Base-by-base conservation (phyloP, 352 stramenopile species). In the Thalassiosira ordinaria region DNA sequence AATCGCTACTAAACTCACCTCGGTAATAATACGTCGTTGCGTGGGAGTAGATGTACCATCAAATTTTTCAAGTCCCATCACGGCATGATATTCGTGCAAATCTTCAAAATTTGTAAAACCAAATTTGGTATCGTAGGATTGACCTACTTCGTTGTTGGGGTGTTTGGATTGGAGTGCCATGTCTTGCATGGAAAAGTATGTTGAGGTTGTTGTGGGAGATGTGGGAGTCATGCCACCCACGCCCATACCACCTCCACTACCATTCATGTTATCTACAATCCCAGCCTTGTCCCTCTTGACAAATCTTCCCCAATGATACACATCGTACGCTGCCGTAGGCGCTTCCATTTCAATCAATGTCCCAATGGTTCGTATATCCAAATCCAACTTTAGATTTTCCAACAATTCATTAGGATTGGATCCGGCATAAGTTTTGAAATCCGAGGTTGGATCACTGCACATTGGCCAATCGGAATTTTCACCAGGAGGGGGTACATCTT, bases 281-380 rank as follows among this genome's bases (percentile, higher is more conserved):
- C 35, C 35, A 13, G 6, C 35, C 6, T 13, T 44, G 6, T 6
- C 5, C 13, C 13, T 44, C 41, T 9, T 49, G 6, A 18, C 1
- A 18, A 37, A 31, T 29, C 60, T 22, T 27, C 74, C 74, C 66
- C 66, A 78, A 27, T 57, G 60, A 44, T 82, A 82, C 1, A 78
- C 67, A 53, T 78, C 59, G 35, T 78, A 70, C 13, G 74, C 74
- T 9, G 74, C 74, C 14, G 33, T 41, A n/a, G 14, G 5, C 1
- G 62, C 63, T 20, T 82, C 72, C 74, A 88, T 84, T 67, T 84
- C 80, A 7, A 85, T 47, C 0, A 88, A 61, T 5, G 61, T 74
- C 0, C 66, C 75, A 59, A 88, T 82, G 9, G 71, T 77, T n/a
- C 78, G 70, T 13, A 85, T 49, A 60, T 88, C 80, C 44, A 88